Evolutionary conservation across 441 rosid genomes (phyloP), one percentile per base, ranked within the genome.

Genomic region (Syzygium syzygioides): DNA sequence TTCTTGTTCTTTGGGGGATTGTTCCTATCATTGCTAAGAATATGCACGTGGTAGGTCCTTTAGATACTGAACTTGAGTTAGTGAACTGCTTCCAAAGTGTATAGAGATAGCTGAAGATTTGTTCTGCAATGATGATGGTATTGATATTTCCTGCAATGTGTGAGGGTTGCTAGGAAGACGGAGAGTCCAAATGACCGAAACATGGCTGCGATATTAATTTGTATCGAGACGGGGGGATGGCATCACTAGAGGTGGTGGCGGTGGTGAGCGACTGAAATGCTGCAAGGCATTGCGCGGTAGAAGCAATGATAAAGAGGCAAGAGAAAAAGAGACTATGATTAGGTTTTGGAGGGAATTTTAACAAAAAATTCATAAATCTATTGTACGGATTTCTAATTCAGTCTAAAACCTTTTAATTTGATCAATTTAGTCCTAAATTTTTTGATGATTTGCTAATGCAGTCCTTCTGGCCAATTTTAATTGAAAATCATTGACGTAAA

Each of bases 401-500:
- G 0, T 26, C 5, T 28, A 5, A 30, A 64, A 30, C 0, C 0
- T 64, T n/a, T n/a, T 0, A 4, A 30, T n/a, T 62, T 30, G 0
- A 1, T 0, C 0, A 3, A 1, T 28, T 60, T 60, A 28, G 4
- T 62, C 1, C 7, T 64, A 64, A 64, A n/a, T 0, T 0, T 64
- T 0, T 30, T n/a, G n/a, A 14, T 0, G 1, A 2, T 30, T 64
- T 64, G 0, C 18, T 11, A 30, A 64, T 30, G 14, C n/a, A 14
- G 6, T 0, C 4, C 9, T 64, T 7, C 0, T 15, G 8, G 0
- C 2, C 0, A 15, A 64, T 30, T 30, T 64, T 64, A 7, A 0
- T 64, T 0, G 1, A 0, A n/a, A 7, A 30, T 64, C 11, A 2
- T 1, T 0, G 0, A n/a, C 0, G 5, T 62, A 1, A 9, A 62